phyloP scores from a whole-genome alignment of 345 rosid genomes.

The Odontarrhena argentea region DNA sequence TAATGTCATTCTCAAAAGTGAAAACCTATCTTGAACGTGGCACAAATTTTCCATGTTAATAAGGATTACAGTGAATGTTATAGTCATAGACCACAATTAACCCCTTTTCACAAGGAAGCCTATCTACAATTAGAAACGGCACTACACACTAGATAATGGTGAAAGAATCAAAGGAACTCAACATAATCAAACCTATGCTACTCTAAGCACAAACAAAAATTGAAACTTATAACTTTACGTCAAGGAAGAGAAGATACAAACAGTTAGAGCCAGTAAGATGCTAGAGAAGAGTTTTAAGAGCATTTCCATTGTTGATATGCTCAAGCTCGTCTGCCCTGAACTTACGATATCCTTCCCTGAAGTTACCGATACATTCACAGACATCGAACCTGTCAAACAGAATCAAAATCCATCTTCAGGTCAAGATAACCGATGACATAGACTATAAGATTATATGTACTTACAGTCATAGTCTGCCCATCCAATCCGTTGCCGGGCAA shows the following conservation, averaged over 20 bases:
- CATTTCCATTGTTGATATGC: conserved; percentile 51
- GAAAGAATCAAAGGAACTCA: conserved; percentile 28
- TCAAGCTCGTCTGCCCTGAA: conserved; percentile 55
- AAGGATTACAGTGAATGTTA: too few species aligned
- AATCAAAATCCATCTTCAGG: neutral
- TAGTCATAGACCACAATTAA: neutral
- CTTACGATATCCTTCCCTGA: conserved; percentile 66
- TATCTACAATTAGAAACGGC: conserved; percentile 25
- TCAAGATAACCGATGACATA: neutral
- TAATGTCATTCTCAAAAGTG: neutral
- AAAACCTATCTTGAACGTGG: neutral
- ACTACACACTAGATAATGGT: conserved; percentile 18
- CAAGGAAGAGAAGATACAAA: conserved; percentile 43
- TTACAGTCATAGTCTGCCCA: conserved; percentile 95
- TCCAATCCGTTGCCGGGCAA: conserved; percentile 78
- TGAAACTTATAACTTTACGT: conserved; percentile 40
- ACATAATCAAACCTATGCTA: conserved; percentile 28
- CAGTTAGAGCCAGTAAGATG: conserved; percentile 42
- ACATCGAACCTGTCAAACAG: conserved; percentile 62
- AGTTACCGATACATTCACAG: conserved; percentile 86
- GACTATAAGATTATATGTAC: conserved; percentile 34
- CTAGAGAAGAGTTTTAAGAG: conserved; percentile 47
- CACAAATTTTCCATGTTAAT: too few species aligned
- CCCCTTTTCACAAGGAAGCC: neutral
- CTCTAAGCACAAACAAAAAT: conserved; percentile 39